phyloP scores from a whole-genome alignment of 768 basidiomycete genomes.

The Rhizopogon sp. region DNA sequence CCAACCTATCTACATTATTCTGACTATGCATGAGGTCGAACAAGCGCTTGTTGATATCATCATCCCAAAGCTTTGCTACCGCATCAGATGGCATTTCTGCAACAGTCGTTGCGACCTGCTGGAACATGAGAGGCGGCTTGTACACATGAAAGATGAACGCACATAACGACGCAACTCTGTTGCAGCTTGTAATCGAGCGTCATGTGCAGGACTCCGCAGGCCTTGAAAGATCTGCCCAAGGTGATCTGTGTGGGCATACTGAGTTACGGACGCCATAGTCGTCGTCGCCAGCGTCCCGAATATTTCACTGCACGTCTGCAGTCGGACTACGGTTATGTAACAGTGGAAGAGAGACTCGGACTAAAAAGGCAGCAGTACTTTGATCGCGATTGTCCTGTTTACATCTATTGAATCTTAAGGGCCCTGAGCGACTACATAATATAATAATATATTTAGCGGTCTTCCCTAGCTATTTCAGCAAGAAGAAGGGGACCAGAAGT shows the following conservation, averaged over 20 bases:
- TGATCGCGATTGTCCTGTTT: constrained; percentile 20
- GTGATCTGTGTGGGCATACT: constrained; percentile 54
- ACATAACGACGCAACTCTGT: constrained; percentile 73
- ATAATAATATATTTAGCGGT: too few species aligned
- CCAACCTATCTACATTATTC: constrained; percentile 74
- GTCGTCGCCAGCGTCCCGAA: constrained; percentile 9
- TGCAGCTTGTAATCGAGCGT: constrained; percentile 64
- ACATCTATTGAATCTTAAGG: constrained; percentile 23
- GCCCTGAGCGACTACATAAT: too few species aligned
- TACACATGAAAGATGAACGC: constrained; percentile 21
- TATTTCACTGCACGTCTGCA: constrained; percentile 1
- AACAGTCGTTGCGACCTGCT: constrained; percentile 65
- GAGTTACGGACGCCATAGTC: constrained; percentile 58
- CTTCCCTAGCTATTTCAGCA: too few species aligned
- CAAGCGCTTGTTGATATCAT: constrained; percentile 71
- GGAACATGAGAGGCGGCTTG: constrained; percentile 8
- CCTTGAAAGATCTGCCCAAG: constrained; percentile 64
- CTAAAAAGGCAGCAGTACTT: not conserved
- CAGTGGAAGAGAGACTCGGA: not conserved
- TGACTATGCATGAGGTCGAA: constrained; percentile 84
- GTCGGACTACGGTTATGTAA: not conserved
- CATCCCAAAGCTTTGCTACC: constrained; percentile 80
- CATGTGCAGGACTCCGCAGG: constrained; percentile 58
- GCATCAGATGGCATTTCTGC: constrained; percentile 81
- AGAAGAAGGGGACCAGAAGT: too few species aligned